Conservation (phyloP, 2,329 filamentous ascomycete genomes). For the Anthostomella pinea region DNA sequence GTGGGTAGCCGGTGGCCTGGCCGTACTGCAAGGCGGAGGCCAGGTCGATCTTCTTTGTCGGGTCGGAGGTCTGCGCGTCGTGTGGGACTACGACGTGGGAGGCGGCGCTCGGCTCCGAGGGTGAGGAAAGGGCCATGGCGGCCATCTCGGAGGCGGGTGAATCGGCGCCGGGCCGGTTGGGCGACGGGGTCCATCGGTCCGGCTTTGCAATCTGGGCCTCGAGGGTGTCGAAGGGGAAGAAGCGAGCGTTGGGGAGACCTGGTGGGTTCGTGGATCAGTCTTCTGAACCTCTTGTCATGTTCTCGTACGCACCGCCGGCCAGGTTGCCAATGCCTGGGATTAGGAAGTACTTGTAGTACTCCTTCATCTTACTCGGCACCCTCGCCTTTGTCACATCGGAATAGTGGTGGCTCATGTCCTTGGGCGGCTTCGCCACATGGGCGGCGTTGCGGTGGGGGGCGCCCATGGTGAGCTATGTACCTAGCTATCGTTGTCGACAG, state of each 20-base stretch:
- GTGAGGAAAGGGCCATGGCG: constrained; percentile 29
- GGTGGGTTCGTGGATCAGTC: too few relatives aligned
- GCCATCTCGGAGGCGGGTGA: constrained; percentile 38
- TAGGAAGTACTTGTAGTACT: constrained; percentile 80
- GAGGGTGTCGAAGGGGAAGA: constrained; percentile 89
- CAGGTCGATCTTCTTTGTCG: constrained; percentile 72
- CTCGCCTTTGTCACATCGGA: constrained; percentile 67
- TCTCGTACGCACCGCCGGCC: constrained; percentile 56
- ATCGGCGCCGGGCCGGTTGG: constrained; percentile 51
- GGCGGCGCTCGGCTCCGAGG: constrained; percentile 29
- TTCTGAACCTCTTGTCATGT: too few relatives aligned
- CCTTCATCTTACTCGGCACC: constrained; percentile 66
- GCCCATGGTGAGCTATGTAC: constrained; percentile 26
- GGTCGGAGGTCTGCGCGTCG: constrained; percentile 49
- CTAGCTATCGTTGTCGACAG: too few relatives aligned
- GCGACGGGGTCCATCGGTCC: constrained; percentile 69
- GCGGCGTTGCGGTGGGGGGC: constrained; percentile 9
- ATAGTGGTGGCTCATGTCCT: constrained; percentile 77
- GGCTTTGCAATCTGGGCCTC: constrained; percentile 76
- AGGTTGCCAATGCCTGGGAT: constrained; percentile 62
- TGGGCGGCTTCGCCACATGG: constrained; percentile 46
- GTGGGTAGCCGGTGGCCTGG: constrained; percentile 75
- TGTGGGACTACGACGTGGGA: constrained; percentile 65
- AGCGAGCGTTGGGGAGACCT: constrained; percentile 77
- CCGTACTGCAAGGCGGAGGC: constrained; percentile 84